Conservation (phyloP, 1,139 yeast species). For the Groenewaldozyma auringiensis region DNA sequence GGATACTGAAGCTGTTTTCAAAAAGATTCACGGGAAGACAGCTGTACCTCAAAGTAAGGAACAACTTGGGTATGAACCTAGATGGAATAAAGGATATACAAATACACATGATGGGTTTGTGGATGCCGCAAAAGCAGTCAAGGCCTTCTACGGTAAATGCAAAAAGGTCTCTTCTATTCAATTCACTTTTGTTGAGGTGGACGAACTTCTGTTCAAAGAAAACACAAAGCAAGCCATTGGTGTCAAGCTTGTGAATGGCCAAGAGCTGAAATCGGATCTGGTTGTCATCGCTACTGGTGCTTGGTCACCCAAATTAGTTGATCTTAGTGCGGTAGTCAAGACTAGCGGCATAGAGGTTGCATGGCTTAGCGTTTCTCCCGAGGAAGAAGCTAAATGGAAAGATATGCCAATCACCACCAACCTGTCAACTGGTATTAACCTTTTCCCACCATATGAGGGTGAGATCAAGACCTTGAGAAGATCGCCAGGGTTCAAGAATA, state of each 20-base stretch:
- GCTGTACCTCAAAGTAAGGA: not conserved
- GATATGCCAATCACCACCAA: constrained; percentile 12
- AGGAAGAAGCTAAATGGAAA: constrained; percentile 8
- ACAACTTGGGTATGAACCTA: not conserved
- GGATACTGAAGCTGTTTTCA: constrained; percentile 6
- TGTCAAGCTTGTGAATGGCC: constrained; percentile 4
- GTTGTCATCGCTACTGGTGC: constrained; percentile 11
- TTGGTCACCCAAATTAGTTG: constrained; percentile 10
- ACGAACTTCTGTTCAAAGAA: constrained; percentile 3
- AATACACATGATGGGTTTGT: constrained; percentile 8
- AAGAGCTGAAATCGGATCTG: constrained; percentile 1
- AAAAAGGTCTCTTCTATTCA: constrained; percentile 1
- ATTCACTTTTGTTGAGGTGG: constrained; percentile 9
- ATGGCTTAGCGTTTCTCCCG: constrained; percentile 9
- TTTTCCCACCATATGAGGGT: constrained; percentile 9
- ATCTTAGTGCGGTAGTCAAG: constrained; percentile 6
- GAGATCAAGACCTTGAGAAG: constrained; percentile 8
- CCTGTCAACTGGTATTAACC: constrained; percentile 10
- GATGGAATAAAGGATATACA: constrained; percentile 9
- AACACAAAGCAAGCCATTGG: constrained; percentile 7
- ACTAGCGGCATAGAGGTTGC: constrained; percentile 10
- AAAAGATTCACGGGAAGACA: constrained; percentile 7
- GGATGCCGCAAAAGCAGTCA: constrained; percentile 9
- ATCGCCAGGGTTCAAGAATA: constrained; percentile 10
- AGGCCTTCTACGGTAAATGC: constrained; percentile 9